Evolutionary conservation across 352 stramenopile genomes (phyloP), one percentile per base, ranked within the genome.

Genomic region (Blastocystis sp.): DNA sequence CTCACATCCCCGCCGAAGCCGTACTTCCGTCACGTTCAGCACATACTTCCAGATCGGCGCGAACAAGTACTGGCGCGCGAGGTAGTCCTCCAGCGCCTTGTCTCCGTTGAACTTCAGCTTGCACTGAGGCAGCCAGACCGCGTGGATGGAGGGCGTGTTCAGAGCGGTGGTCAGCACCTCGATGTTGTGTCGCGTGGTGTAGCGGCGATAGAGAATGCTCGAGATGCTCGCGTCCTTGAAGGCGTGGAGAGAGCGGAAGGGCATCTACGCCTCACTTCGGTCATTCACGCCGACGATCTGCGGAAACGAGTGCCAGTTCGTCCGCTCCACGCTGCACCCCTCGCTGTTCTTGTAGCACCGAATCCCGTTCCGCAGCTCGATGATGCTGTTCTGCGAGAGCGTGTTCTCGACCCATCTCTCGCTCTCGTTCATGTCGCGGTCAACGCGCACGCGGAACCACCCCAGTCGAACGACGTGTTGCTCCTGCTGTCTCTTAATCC

Each of bases 401-500:
- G 74, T 85, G 37, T 85, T 85, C 16, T 67, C 35, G 12, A 67
- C 31, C 51, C 70, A 16, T 12, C 13, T 33, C 19, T 85, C 74
- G 26, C n/a, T 21, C 24, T 69, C 24, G 31, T 70, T 67, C 74
- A 62, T 55, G 1, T 69, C 51, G 29, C 2, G 21, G 0, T 45
- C 55, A 29, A 59, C 35, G 4, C 74, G 74, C 31, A 85, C 74
- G 1, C 31, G 55, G 31, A 67, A 50, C 12, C 50, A 16, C 24
- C 50, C 21, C n/a, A 85, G 55, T 35, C 74, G 51, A 16, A 85
- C 51, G 29, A 33, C 29, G 19, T 37, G 35, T 24, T 69, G 33
- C 26, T 85, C 74, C n/a, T 85, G 74, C 16, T 63, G 74, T 9
- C 41, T 69, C 55, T 85, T 85, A 19, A 85, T 51, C 19, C 16